Evolutionary conservation across 108 stramenopile species (phyloP), one percentile per base, ranked within the genome.

Genomic region (Stephanodiscus triporus): DNA sequence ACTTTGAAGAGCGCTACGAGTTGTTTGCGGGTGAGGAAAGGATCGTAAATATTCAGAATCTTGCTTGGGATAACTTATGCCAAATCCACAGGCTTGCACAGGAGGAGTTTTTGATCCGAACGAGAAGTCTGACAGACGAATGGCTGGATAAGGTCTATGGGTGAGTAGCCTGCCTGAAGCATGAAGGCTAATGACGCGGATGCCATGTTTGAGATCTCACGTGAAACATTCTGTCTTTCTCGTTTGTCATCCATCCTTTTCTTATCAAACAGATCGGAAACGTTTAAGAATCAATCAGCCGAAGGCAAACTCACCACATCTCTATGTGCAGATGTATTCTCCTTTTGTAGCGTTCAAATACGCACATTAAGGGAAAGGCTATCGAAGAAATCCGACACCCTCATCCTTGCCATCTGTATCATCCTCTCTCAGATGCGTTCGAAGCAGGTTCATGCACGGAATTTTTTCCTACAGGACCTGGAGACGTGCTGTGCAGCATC

Each of bases 401-500:
- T 94, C 76, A 88, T 91, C 37, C 85, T 89, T 54, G 89, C 93
- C 36, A 89, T 91, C 0, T 88, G 87, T 61, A 66, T 94, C 49
- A 86, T 94, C 45, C 89, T 94, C 51, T 88, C 88, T 45, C 86
- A 87, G 40, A 65, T 94, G 70, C 81, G 87, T 68, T 82, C 88
- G 40, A 88, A 92, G 45, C 93, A 94, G 69, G 79, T 90, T 14
- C 73, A 71, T 34, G 75, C 75, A 13, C 82, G 93, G 4, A 81
- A 94, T 50, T 78, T 66, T 29, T 94, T 88, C 53, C 76, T 89
- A 9, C 70, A 77, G 40, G 93, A 92, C 76, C 82, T 94, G 49
- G 93, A 94, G 83, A 86, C 90, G 0, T 90, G 91, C 53, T 94
- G 93, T 71, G 91, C 93, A 11, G 91, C 93, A 26, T 76, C 90